Evolutionary conservation across 768 basidiomycete species (phyloP), one percentile per base, ranked within the genome.

Genomic region (Suillus luteus): DNA sequence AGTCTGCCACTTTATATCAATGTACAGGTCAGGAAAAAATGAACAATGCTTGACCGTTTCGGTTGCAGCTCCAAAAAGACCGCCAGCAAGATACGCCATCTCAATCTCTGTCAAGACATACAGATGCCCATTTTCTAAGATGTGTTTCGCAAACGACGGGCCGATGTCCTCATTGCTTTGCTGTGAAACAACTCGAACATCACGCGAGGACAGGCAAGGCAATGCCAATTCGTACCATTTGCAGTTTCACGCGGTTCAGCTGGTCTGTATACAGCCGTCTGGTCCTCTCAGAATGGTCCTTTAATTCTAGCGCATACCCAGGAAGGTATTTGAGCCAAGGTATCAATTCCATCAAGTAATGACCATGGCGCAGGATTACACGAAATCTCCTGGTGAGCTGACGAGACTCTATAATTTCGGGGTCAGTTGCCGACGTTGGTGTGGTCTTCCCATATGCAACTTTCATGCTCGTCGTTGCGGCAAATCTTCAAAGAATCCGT

Each of bases 1-100:
- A 5, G 48, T 49, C 48, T 49, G 24, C 15, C 3, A 15, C 48
- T 24, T 27, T 7, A 49, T 27, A 14, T 49, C 48, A 49, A 24
- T 15, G 22, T 6, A 19, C 9, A 4, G 8, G 8, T 35, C 33
- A 7, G 33, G 8, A 33, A 27, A 55, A 33, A 22, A 55, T 4
- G 10, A 33, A 59, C 43, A 35, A 61, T 31, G 15, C 60, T 67
- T 49, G 24, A 73, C 75, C 27, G 85, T 86, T 65, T 85, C 85
- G 1, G 81, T 80, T 2, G 85, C 85, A n/a, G 85, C 85, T 41
- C 84, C 84, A 65, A 86, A 86, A 76, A 86, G 81, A 38, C 79
- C 79, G 1, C 85, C 85, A 1, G 82, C 83, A 15, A 86, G 77
- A 70, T 86, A 86, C 0, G 85, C 80, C 1, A 78, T 77, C 65